phyloP scores from a whole-genome alignment of 805 yeast species.

The Teunomyces funiuensis region DNA sequence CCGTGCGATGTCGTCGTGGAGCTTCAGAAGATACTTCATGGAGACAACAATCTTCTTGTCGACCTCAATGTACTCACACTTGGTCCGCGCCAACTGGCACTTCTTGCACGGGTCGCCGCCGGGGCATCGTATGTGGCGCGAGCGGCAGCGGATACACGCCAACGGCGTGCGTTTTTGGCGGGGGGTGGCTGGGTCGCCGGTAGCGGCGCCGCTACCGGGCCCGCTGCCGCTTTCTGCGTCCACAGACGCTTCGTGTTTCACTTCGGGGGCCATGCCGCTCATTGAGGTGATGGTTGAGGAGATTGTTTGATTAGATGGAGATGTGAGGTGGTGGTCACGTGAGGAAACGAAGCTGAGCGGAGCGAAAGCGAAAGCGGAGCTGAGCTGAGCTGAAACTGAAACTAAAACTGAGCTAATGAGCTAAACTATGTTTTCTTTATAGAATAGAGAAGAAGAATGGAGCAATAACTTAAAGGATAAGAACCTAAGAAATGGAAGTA shows the following conservation, averaged over 20 bases:
- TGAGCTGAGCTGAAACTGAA: no score
- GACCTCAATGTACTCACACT: slow-evolving; percentile 71
- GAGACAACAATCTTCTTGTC: slow-evolving; percentile 73
- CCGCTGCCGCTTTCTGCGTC: neutral
- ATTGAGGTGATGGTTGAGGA: slow-evolving; percentile 1
- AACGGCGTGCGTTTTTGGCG: slow-evolving; percentile 31
- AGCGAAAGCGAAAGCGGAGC: no score
- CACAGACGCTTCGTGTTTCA: slow-evolving; percentile 1
- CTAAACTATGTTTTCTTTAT: no score
- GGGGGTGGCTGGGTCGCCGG: no score
- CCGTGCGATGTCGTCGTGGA: slow-evolving; percentile 66
- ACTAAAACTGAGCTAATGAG: no score
- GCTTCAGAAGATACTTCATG: slow-evolving; percentile 61
- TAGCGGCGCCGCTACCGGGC: neutral
- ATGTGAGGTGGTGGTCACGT: neutral
- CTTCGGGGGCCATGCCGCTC: slow-evolving; percentile 10
- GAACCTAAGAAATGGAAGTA: no score
- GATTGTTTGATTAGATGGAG: neutral
- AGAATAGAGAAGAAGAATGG: no score
- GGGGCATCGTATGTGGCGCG: slow-evolving; percentile 73
- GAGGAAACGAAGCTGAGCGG: no score
- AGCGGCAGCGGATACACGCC: slow-evolving; percentile 66
- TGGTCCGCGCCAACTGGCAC: slow-evolving; percentile 53
- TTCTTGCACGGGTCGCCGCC: slow-evolving; percentile 74
- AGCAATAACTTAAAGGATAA: no score